phyloP scores from a whole-genome alignment of 2,329 filamentous ascomycete genomes.

The Aspergillaceae sp. region DNA sequence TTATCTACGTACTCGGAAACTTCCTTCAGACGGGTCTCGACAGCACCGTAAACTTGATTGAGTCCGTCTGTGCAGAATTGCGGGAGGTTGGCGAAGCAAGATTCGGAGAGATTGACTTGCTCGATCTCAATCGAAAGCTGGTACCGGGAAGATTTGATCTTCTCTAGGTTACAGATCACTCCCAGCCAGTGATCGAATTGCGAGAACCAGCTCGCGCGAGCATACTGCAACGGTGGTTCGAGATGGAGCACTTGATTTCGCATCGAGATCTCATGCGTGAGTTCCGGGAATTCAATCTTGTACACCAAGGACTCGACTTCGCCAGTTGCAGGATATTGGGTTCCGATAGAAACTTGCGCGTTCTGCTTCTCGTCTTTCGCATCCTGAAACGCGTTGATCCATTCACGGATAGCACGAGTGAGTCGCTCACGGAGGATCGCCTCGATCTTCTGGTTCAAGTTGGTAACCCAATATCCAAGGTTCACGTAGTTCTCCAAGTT shows the following conservation, averaged over 20 bases:
- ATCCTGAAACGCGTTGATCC: constrained; percentile 78
- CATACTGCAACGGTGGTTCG: constrained; percentile 85
- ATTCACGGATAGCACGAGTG: constrained; percentile 72
- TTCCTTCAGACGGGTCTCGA: constrained; percentile 73
- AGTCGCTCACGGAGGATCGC: constrained; percentile 69
- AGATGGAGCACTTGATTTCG: constrained; percentile 95
- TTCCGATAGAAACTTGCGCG: constrained; percentile 15
- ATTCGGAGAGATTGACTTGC: constrained; percentile 35
- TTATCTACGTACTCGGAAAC: constrained; percentile 88
- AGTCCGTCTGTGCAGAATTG: constrained; percentile 73
- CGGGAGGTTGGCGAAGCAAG: constrained; percentile 72
- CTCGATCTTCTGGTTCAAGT: constrained; percentile 80
- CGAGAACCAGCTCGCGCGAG: constrained; percentile 84
- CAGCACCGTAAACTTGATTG: constrained; percentile 67
- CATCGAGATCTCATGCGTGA: constrained; percentile 92
- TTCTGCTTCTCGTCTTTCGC: constrained; percentile 22
- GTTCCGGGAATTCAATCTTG: constrained; percentile 36
- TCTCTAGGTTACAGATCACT: constrained; percentile 81
- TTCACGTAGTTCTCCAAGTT: constrained; percentile 96
- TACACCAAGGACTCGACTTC: constrained; percentile 25
- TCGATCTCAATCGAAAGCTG: constrained; percentile 64
- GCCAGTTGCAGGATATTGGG: constrained; percentile 12
- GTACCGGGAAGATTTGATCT: constrained; percentile 91
- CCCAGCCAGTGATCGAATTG: constrained; percentile 92
- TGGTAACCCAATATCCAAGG: constrained; percentile 77